These are phyloP conservation scores for Komagataella ulmi DNA, from an alignment of 805 yeast species.

Conservation along the genomic window DNA sequence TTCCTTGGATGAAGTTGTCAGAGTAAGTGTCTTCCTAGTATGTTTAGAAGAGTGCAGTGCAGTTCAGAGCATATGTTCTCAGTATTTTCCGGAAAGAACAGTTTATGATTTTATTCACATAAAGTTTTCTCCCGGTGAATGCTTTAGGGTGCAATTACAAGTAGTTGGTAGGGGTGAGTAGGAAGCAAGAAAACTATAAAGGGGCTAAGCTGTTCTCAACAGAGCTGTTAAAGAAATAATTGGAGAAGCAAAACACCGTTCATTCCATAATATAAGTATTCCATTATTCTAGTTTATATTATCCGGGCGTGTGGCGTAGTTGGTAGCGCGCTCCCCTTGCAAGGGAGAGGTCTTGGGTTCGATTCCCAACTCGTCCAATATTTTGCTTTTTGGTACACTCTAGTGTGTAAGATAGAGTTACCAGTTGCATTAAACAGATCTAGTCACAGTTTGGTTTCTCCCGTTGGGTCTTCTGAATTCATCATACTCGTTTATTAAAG, in stretches of 20 bases:
- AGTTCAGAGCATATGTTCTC: background rate
- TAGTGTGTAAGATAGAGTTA: too few species aligned
- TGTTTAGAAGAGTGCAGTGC: background rate
- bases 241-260: too few species aligned
- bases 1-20: background rate
- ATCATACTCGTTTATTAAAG: too few species aligned
- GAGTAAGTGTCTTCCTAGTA: background rate
- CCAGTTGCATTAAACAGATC: too few species aligned
- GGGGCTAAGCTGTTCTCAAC: too few species aligned
- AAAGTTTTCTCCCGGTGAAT: background rate
- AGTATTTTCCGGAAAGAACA: background rate
- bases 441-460: background rate
- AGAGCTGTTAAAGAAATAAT: too few species aligned
- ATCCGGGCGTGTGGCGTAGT: constrained; percentile 59
- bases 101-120: background rate
- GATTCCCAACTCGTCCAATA: constrained; percentile 11
- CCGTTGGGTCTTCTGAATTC: background rate
- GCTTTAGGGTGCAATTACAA: background rate
- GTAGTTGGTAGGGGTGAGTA: background rate
- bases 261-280: too few species aligned
- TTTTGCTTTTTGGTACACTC: background rate
- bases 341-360: constrained; percentile 50
- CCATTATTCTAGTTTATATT: background rate
- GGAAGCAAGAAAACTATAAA: too few species aligned
- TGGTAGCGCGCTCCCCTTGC: constrained; percentile 64